Percentiles rank a stretch among this genome's conserved stretches.
These are phyloP conservation scores for Tremella yokohamensis DNA, from an alignment of 768 basidiomycete species.

Conservation along the genomic window DNA sequence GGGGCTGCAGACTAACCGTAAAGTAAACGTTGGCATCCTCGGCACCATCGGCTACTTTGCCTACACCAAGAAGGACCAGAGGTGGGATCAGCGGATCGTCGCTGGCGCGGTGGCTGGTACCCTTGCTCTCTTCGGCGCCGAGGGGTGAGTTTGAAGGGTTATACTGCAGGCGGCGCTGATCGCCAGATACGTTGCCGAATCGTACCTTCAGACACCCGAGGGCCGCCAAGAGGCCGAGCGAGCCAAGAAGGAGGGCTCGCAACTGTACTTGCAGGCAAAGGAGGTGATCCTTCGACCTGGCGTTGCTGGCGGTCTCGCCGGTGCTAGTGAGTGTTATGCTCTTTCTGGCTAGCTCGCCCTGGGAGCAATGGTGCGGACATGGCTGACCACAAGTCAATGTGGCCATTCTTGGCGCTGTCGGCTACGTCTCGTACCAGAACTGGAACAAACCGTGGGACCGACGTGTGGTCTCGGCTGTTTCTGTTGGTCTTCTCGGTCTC, in stretches of 20 bases:
- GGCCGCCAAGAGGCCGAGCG: constrained; percentile 61
- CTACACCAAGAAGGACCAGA: constrained; percentile 61
- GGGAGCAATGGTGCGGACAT: not conserved
- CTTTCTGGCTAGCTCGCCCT: not conserved
- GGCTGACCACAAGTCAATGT: constrained; percentile 58
- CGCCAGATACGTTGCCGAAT: constrained; percentile 61
- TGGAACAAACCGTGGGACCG: constrained; percentile 71
- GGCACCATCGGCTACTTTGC: constrained; percentile 63
- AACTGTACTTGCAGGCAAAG: constrained; percentile 58
- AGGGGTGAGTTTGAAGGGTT: constrained; percentile 49
- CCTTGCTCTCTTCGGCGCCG: constrained; percentile 47
- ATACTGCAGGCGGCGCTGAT: no score
- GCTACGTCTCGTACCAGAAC: constrained; percentile 63
- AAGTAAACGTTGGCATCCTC: constrained; percentile 70
- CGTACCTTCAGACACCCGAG: constrained; percentile 60
- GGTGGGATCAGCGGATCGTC: constrained; percentile 48
- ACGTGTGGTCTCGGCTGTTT: constrained; percentile 59
- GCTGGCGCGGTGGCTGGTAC: constrained; percentile 44
- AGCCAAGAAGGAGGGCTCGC: constrained; percentile 57
- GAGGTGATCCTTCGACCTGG: constrained; percentile 64
- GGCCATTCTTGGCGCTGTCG: constrained; percentile 58
- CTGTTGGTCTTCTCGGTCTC: constrained; percentile 61
- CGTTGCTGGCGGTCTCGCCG: constrained; percentile 64
- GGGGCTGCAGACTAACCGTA: not conserved
- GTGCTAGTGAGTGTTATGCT: constrained; percentile 55